A percentile compares a stretch with the other conserved stretches of the same genome.
Conservation (phyloP, 2,329 filamentous ascomycete species). For the Bimuria novae-zelandiae region DNA sequence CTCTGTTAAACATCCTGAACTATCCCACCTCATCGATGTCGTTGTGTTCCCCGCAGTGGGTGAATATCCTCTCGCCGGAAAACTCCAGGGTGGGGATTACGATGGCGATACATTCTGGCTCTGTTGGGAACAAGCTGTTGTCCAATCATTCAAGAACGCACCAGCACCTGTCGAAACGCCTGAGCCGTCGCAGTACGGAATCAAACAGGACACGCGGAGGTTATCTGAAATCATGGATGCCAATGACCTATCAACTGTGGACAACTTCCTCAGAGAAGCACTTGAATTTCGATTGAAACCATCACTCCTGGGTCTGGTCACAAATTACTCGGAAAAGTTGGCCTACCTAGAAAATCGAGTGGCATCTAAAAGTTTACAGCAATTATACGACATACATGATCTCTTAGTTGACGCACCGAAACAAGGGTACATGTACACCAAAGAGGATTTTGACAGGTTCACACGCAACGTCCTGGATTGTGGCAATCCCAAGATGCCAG, state of each 20-base stretch:
- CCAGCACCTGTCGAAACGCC: constrained; percentile 53
- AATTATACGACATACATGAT: constrained; percentile 50
- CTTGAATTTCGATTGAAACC: constrained; percentile 64
- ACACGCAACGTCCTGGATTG: constrained; percentile 60
- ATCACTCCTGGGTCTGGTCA: constrained; percentile 66
- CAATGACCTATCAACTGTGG: constrained; percentile 33
- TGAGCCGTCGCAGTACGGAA: constrained; percentile 54
- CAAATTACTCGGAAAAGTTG: constrained; percentile 65
- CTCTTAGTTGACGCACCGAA: constrained; percentile 52
- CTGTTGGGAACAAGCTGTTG: constrained; percentile 72
- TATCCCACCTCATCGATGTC: constrained; percentile 75
- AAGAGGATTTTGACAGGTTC: constrained; percentile 53
- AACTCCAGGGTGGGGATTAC: constrained; percentile 79
- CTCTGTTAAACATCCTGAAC: constrained; percentile 58
- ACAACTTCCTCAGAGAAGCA: constrained; percentile 57
- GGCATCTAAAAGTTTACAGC: constrained; percentile 22
- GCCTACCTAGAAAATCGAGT: constrained; percentile 57
- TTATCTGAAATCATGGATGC: constrained; percentile 52
- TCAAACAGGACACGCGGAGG: constrained; percentile 55
- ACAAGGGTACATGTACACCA: constrained; percentile 55
- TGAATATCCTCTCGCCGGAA: constrained; percentile 65
- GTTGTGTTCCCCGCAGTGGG: constrained; percentile 75
- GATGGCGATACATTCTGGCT: constrained; percentile 80
- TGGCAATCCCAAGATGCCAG: constrained; percentile 57
- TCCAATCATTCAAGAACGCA: constrained; percentile 68